Evolutionary conservation across 306 rosid genomes (phyloP).

Genomic region (Vigna radiata): DNA sequence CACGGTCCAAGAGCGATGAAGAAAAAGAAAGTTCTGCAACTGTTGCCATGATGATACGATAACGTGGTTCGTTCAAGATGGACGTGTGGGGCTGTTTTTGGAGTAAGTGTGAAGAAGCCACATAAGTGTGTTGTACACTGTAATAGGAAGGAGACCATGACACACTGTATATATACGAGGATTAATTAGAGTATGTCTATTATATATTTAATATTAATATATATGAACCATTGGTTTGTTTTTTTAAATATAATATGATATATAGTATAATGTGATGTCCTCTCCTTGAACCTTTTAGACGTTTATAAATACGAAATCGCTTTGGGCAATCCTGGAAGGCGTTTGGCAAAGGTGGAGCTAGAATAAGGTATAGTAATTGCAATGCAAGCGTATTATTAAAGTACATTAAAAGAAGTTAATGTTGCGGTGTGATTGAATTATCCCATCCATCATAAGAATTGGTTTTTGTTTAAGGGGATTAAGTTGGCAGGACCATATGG

Average conservation of each 20-base stretch:
- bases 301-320: background rate
- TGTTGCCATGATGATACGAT: slow-evolving; percentile 28
- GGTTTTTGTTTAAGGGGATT: background rate
- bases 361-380: background rate
- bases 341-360: background rate
- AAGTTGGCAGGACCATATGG: background rate
- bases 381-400: background rate
- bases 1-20: slow-evolving; percentile 33
- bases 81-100: slow-evolving; percentile 37
- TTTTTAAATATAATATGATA: background rate
- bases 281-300: background rate
- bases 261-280: background rate
- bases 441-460: no score
- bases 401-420: background rate
- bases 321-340: background rate
- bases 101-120: slow-evolving; percentile 29
- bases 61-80: slow-evolving; percentile 34
- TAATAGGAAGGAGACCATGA: slow-evolving; percentile 36
- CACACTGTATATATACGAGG: slow-evolving; percentile 55
- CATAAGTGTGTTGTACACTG: slow-evolving; percentile 21
- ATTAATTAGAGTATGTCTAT: slow-evolving; percentile 36
- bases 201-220: slow-evolving; percentile 25
- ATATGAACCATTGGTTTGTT: slow-evolving; percentile 15
- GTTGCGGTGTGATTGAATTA: no score
- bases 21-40: background rate